Percentiles rank a stretch among this genome's conserved stretches.
Conservation (phyloP, 371 early-diverging fungal species). For the Capillidium heterosporum region DNA sequence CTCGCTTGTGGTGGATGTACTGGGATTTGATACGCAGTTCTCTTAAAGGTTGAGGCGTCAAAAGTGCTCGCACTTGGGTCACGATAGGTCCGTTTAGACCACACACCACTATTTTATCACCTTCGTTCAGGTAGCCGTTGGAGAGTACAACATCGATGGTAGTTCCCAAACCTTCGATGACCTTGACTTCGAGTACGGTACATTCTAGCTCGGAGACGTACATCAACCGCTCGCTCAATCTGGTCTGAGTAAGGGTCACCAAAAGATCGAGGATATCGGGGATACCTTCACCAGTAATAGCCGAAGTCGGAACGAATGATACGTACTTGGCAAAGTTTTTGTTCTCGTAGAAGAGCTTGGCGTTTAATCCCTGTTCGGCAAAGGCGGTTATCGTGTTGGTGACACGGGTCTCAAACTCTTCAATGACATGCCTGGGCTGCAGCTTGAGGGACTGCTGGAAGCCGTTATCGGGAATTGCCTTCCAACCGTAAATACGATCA, state of each 20-base stretch:
- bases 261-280: conserved; percentile 93
- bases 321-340: conserved; percentile 89
- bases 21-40: conserved; percentile 95
- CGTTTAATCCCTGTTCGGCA: conserved; percentile 96
- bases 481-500: conserved; percentile 97
- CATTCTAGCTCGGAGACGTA: conserved; percentile 93
- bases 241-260: conserved; percentile 82
- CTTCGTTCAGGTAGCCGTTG: conserved; percentile 94
- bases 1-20: conserved; percentile 91
- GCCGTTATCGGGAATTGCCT: conserved; percentile 62
- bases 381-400: conserved; percentile 71
- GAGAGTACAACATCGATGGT: conserved; percentile 98
- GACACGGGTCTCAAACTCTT: conserved; percentile 84
- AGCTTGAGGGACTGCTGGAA: conserved; percentile 60
- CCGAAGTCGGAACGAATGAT: conserved; percentile 98
- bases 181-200: conserved; percentile 99
- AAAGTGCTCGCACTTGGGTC: conserved; percentile 84
- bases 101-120: conserved; percentile 94
- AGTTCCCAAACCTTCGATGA: conserved; percentile 98
- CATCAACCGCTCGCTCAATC: conserved; percentile 92
- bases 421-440: conserved; percentile 58
- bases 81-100: conserved; percentile 96
- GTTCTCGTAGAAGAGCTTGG: conserved; percentile 92
- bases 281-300: conserved; percentile 98
- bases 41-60: conserved; percentile 97